phyloP scores from a whole-genome alignment of 768 basidiomycete genomes.

The Boletellus ananiceps region DNA sequence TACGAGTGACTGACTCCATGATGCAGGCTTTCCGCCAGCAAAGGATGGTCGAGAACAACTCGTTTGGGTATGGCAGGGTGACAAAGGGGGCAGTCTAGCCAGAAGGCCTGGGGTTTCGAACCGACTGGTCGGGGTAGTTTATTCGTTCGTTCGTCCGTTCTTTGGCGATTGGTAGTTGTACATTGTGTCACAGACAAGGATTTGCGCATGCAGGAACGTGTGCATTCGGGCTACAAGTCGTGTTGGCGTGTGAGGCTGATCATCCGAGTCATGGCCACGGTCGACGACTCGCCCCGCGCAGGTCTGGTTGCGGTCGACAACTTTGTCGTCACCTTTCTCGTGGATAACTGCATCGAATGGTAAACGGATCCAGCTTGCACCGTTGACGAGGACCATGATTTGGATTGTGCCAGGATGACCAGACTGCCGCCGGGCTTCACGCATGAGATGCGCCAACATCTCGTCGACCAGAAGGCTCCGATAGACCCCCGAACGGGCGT shows the following conservation, averaged over 20 bases:
- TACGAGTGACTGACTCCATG: slow-evolving; percentile 1
- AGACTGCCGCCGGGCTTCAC: slow-evolving; percentile 74
- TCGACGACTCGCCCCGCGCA: slow-evolving; percentile 11
- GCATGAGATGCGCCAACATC: slow-evolving; percentile 64
- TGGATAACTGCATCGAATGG: slow-evolving; percentile 83
- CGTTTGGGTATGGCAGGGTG: slow-evolving; percentile 60
- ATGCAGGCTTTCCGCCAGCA: slow-evolving; percentile 67
- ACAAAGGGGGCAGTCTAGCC: slow-evolving; percentile 11
- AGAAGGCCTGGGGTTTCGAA: no score
- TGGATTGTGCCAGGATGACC: slow-evolving; percentile 54
- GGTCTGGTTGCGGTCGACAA: slow-evolving; percentile 33
- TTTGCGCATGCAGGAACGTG: slow-evolving; percentile 7
- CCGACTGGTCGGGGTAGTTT: no score
- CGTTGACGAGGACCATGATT: no score
- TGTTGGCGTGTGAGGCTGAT: not conserved
- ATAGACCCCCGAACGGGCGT: slow-evolving; percentile 46
- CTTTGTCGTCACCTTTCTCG: slow-evolving; percentile 57
- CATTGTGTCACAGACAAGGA: no score
- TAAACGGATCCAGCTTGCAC: slow-evolving; percentile 16
- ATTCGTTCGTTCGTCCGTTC: no score
- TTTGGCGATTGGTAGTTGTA: no score
- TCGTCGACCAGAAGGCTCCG: slow-evolving; percentile 44
- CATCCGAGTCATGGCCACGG: slow-evolving; percentile 11
- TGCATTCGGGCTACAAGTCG: not conserved
- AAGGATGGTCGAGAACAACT: slow-evolving; percentile 61